A percentile compares a stretch with the other conserved stretches of the same genome.
Conservation (phyloP, 2,329 filamentous ascomycete species). For the Penicillium sclerotiorum region DNA sequence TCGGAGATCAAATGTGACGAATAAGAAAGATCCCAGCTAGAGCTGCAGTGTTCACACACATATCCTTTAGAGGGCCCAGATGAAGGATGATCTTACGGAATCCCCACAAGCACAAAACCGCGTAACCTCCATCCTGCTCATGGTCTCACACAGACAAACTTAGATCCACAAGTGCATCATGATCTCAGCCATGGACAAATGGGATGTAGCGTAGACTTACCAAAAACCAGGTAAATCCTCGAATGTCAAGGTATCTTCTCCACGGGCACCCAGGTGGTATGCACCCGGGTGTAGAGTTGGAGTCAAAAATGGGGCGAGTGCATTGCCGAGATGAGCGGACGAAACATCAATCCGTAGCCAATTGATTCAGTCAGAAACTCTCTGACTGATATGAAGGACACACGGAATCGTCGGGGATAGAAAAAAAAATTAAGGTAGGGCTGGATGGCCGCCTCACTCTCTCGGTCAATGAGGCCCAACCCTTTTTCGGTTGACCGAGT, state of each 20-base stretch:
- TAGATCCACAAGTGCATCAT: conserved; percentile 12
- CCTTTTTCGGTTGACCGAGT: conserved; percentile 18
- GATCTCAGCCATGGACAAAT: conserved; percentile 9
- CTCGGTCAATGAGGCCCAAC: conserved; percentile 33
- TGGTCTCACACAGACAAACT: not conserved
- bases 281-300: not conserved
- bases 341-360: not conserved
- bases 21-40: conserved; percentile 14
- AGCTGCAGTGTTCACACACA: conserved; percentile 8
- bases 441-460: conserved; percentile 36
- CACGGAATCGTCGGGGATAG: conserved; percentile 24
- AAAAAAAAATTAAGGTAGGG: conserved; percentile 13
- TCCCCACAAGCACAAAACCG: conserved; percentile 2
- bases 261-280: not conserved
- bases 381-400: conserved; percentile 10
- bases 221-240: conserved; percentile 6
- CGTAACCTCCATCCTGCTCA: conserved; percentile 5
- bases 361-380: conserved; percentile 3
- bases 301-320: not conserved
- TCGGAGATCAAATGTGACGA: conserved; percentile 10
- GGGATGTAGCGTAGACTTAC: not conserved
- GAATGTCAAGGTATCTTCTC: not conserved
- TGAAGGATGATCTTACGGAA: conserved; percentile 19
- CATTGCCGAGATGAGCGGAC: not conserved
- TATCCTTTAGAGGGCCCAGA: conserved; percentile 10